Base-by-base conservation (phyloP, 176 grass and related monocot species). In the Carex kokanica region DNA sequence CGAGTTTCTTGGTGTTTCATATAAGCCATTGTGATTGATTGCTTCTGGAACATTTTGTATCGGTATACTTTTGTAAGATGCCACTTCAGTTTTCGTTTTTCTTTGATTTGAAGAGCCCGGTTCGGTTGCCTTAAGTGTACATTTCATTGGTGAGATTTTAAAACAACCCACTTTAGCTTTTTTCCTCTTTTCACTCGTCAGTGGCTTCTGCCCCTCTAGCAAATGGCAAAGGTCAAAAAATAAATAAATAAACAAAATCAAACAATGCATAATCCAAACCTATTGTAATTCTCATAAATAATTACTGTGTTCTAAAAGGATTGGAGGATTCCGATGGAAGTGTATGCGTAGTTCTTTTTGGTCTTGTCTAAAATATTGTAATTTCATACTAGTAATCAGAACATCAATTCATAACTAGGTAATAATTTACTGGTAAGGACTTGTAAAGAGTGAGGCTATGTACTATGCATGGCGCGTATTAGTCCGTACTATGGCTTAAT, bases 61-160 rank as follows among this genome's bases (percentile, higher is more conserved):
- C 15, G 64, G 69, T 67, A 74, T 73, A 67, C 43, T 78, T 20
- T 68, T 83, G 47, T 51, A 64, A 57, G 90, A 83, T 47, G 70
- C 21, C 66, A 78, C 74, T 68, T 27, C 66, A 53, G 63, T 69
- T 87, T 86, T 90, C 62, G 73, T 87, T 53, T 88, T 91, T 87
- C 87, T 89, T 78, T 54, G 72, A 27, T 75, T 75, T 75, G 47
- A 75, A 25, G 72, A 52, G 23, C 23, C 12, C 27, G 13, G 17
- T 59, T 87, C 87, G 2, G 31, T 86, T 74, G 81, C 81, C 87
- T 82, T 75, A 57, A 84, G 78, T 74, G 57, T 62, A 88, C 82
- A 86, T 63, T 90, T 82, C 6, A 81, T 68, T 8, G 62, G 67
- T 80, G 78, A 78, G 43, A 21, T 78, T 23, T 81, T 83, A 25